phyloP scores from a whole-genome alignment of 805 yeast species.

The Brettanomyces nanus region DNA sequence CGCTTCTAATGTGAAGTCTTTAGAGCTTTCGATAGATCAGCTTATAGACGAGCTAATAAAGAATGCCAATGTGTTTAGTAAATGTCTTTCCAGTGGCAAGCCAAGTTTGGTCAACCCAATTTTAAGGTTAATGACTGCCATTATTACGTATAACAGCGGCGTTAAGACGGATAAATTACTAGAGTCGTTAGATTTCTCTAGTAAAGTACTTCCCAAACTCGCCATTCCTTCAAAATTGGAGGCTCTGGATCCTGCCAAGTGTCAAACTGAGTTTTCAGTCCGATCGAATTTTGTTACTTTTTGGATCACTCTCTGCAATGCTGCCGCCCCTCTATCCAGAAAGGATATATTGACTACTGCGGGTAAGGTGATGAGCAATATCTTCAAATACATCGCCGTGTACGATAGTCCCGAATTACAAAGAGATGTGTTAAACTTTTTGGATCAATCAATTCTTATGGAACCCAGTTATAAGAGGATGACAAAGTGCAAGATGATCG shows the following conservation, averaged over 20 bases:
- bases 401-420: conserved; percentile 43
- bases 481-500: conserved; percentile 67
- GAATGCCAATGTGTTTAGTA: conserved; percentile 56
- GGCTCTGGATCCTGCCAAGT: conserved; percentile 29
- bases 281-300: conserved; percentile 55
- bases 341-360: conserved; percentile 54
- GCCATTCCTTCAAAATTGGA: conserved; percentile 46
- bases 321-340: conserved; percentile 47
- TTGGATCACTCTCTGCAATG: conserved; percentile 44
- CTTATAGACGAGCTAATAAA: conserved; percentile 41
- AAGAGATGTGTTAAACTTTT: conserved; percentile 32
- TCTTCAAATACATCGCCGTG: conserved; percentile 56
- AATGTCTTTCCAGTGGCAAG: conserved; percentile 53
- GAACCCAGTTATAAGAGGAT: conserved; percentile 58
- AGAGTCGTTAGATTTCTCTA: conserved; percentile 59
- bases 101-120: conserved; percentile 55
- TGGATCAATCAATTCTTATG: conserved; percentile 42
- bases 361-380: conserved; percentile 50
- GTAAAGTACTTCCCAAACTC: conserved; percentile 54
- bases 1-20: conserved; percentile 12
- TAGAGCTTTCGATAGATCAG: conserved; percentile 23
- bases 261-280: conserved; percentile 32
- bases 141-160: conserved; percentile 43
- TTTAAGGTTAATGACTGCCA: conserved; percentile 45
- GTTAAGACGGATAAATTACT: conserved; percentile 47